Evolutionary conservation across 2,329 filamentous ascomycete genomes (phyloP).

Genomic region (Colletotrichum phormii): DNA sequence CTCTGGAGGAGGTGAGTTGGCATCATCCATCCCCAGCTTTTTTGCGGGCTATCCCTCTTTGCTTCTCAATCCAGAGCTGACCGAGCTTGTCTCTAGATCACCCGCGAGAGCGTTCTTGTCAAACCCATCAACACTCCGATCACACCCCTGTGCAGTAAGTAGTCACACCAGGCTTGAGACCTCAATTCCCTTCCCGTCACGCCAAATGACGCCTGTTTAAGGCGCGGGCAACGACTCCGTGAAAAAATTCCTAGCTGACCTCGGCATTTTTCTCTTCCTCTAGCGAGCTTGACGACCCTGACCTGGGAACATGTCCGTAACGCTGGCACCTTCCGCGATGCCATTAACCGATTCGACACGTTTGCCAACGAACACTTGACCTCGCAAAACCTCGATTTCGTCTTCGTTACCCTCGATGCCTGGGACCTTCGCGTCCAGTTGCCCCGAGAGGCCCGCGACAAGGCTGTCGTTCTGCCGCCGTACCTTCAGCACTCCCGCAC

Average conservation of each 20-base stretch:
- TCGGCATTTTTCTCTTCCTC: slow-evolving; percentile 38
- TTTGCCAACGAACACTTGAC: slow-evolving; percentile 94
- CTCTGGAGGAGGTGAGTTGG: slow-evolving; percentile 84
- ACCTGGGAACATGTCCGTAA: slow-evolving; percentile 99
- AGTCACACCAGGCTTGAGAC: slow-evolving; percentile 38
- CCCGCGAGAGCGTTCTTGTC: slow-evolving; percentile 95
- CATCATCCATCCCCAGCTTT: slow-evolving; percentile 26
- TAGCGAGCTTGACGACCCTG: slow-evolving; percentile 95
- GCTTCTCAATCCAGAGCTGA: slow-evolving; percentile 37
- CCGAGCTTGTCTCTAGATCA: slow-evolving; percentile 69
- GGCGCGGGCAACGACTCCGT: slow-evolving; percentile 27
- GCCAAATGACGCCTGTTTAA: slow-evolving; percentile 33
- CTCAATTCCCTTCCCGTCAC: slow-evolving; percentile 23
- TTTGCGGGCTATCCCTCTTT: slow-evolving; percentile 1
- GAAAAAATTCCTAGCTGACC: slow-evolving; percentile 42
- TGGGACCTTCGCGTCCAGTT: slow-evolving; percentile 99
- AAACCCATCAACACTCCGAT: slow-evolving; percentile 99
- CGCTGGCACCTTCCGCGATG: slow-evolving; percentile 96
- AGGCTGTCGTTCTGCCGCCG: slow-evolving; percentile 94
- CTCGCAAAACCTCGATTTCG: slow-evolving; percentile 93
- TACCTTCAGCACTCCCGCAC: slow-evolving; percentile 98
- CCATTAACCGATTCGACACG: slow-evolving; percentile 92
- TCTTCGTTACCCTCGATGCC: slow-evolving; percentile 97
- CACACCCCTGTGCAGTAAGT: slow-evolving; percentile 98
- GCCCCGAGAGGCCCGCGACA: slow-evolving; percentile 96